phyloP scores from a whole-genome alignment of 169 alveolate genomes.

The Babesia bovis region DNA sequence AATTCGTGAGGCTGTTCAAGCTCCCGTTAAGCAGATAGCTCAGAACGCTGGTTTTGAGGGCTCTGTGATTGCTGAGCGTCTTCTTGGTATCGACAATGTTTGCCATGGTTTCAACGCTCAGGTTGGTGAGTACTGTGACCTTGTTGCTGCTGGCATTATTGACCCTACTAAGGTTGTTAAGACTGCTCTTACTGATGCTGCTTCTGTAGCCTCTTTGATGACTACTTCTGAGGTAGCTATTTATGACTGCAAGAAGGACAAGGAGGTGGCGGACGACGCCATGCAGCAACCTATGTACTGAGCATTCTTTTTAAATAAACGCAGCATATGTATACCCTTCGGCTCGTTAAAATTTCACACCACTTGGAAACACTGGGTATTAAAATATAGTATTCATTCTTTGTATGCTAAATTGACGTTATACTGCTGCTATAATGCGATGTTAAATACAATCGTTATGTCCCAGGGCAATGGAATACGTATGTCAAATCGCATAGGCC shows the following conservation, averaged over 20 bases:
- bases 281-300: constrained; percentile 71
- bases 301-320: background rate
- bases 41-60: constrained; percentile 99
- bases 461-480: too few relatives aligned
- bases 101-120: constrained; percentile 95
- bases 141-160: constrained; percentile 92
- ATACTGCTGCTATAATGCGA: too few relatives aligned
- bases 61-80: constrained; percentile 93
- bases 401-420: too few relatives aligned
- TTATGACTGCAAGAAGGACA: constrained; percentile 78
- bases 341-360: too few relatives aligned
- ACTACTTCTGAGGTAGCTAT: constrained; percentile 97
- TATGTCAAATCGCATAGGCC: too few relatives aligned
- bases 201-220: constrained; percentile 97
- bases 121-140: constrained; percentile 90
- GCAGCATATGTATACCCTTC: too few relatives aligned
- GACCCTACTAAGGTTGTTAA: constrained; percentile 99
- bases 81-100: constrained; percentile 82
- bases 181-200: constrained; percentile 97
- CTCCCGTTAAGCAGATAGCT: constrained; percentile 95
- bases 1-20: constrained; percentile 92
- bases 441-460: too few relatives aligned
- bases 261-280: constrained; percentile 65
- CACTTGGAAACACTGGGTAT: too few relatives aligned
- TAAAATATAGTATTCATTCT: too few relatives aligned